Percentiles rank a stretch among this genome's conserved stretches.
Conservation (phyloP, 129 eudicot genomes). For the Helianthus tuberosus region DNA sequence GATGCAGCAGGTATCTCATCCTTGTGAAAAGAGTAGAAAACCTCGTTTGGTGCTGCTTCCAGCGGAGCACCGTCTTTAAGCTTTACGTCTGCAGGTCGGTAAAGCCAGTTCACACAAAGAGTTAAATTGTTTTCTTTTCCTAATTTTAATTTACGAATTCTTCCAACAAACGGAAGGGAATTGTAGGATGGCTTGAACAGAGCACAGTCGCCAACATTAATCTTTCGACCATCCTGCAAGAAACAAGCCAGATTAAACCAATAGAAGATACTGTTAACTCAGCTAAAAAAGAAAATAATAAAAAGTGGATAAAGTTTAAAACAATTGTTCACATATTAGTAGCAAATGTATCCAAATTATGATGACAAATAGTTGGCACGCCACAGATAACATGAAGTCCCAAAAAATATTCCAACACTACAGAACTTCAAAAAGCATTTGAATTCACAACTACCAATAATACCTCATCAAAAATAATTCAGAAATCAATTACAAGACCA, state of each 20-base stretch:
- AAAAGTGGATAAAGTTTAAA: not conserved
- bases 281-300: not conserved
- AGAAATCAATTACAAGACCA: not conserved
- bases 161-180: conserved; percentile 81
- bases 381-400: not conserved
- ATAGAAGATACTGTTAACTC: not conserved
- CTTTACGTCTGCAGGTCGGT: conserved; percentile 78
- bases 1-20: conserved; percentile 96
- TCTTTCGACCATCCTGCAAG: conserved; percentile 86
- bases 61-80: conserved; percentile 62
- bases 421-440: not conserved
- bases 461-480: not conserved
- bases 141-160: conserved; percentile 55
- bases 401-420: not conserved
- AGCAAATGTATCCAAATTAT: not conserved
- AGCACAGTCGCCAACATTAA: conserved; percentile 91
- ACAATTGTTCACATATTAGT: not conserved
- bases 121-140: conserved; percentile 50
- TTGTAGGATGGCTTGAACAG: conserved; percentile 70
- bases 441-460: not conserved
- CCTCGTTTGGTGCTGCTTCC: conserved; percentile 81
- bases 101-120: conserved; percentile 80
- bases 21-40: conserved; percentile 83
- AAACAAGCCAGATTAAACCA: conserved; percentile 1
- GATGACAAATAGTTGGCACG: not conserved